phyloP scores from a whole-genome alignment of 2,329 filamentous ascomycete species.

The Ceratocystis alfenasii region DNA sequence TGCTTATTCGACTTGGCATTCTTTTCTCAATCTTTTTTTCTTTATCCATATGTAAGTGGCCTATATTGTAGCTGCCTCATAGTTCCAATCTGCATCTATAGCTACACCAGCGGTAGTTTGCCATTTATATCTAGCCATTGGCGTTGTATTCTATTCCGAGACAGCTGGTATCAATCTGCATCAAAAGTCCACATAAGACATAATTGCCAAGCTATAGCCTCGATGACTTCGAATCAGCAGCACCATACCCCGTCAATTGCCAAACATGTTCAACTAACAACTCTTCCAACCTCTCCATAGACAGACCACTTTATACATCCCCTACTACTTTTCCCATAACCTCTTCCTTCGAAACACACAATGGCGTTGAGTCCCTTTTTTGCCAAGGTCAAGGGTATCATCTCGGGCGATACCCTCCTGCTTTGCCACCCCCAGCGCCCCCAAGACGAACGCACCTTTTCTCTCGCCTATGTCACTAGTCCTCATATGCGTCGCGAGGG shows the following conservation, averaged over 20 bases:
- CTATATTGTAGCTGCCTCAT: not conserved
- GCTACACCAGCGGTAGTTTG: no score
- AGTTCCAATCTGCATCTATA: not conserved
- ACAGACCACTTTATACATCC: slow-evolving; percentile 27
- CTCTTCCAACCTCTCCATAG: slow-evolving; percentile 25
- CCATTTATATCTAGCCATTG: not conserved
- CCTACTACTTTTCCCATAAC: slow-evolving; percentile 24
- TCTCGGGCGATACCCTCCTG: slow-evolving; percentile 86
- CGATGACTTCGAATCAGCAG: not conserved
- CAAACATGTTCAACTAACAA: slow-evolving; percentile 9
- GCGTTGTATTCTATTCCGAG: not conserved
- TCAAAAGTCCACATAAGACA: not conserved
- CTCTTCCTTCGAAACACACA: slow-evolving; percentile 10
- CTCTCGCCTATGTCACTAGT: slow-evolving; percentile 82
- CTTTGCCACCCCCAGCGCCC: slow-evolving; percentile 72
- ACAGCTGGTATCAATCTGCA: not conserved
- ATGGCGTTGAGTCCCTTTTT: slow-evolving; percentile 38
- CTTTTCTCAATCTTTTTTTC: not conserved
- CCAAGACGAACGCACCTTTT: slow-evolving; percentile 70
- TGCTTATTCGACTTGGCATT: not conserved
- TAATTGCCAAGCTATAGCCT: not conserved
- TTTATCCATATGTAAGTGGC: not conserved
- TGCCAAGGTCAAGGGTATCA: slow-evolving; percentile 79
- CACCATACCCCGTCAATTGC: not conserved
- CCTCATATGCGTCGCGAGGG: slow-evolving; percentile 78